phyloP scores from a whole-genome alignment of 345 rosid species.

The Clausena lansium region DNA sequence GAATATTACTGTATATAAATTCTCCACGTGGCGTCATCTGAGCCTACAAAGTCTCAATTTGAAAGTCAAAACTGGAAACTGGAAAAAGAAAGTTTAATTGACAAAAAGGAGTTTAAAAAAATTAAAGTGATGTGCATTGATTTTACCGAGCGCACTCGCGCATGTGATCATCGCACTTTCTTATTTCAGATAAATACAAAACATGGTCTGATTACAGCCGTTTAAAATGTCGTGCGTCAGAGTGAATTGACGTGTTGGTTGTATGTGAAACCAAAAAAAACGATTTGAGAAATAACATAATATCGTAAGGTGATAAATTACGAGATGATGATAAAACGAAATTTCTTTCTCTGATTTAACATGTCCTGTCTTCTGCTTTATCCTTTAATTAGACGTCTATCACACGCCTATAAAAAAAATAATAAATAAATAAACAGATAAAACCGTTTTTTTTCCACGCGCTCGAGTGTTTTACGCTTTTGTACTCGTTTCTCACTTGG shows the following conservation, averaged over 20 bases:
- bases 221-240: conserved; percentile 43
- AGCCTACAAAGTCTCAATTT: background rate
- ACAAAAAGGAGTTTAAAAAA: too few species aligned
- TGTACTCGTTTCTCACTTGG: background rate
- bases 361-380: conserved; percentile 4
- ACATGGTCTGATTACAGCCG: conserved; percentile 30
- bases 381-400: conserved; percentile 26
- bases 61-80: background rate
- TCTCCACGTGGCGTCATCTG: background rate
- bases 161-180: conserved; percentile 5
- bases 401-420: conserved; percentile 10
- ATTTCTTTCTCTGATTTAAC: background rate
- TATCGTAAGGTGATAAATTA: conserved; percentile 8
- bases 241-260: conserved; percentile 34
- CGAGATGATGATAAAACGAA: background rate
- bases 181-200: conserved; percentile 18
- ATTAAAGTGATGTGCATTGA: background rate
- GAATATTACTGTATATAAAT: too few species aligned
- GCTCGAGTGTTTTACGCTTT: background rate
- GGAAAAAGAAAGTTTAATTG: too few species aligned
- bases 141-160: background rate
- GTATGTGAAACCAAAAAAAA: background rate
- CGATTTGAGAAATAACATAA: background rate
- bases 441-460: background rate
- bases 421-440: background rate